Evolutionary conservation across 768 basidiomycete genomes (phyloP), one percentile per base, ranked within the genome.

Genomic region (Mycena venus): DNA sequence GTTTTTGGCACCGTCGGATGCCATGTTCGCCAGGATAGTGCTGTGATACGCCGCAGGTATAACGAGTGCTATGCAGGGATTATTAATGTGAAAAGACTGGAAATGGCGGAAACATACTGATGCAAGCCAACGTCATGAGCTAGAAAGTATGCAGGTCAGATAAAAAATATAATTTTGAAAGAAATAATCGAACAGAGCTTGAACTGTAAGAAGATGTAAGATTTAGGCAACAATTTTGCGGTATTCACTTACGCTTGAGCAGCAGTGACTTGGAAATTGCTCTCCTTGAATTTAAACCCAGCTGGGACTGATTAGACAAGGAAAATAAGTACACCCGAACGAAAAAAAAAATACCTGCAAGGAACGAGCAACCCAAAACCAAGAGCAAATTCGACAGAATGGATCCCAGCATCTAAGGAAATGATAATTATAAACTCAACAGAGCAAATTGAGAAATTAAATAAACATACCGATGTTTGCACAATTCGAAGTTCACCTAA

Each of bases 311-410:
- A 51, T 59, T 40, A 63, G 47, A 23, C 14, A 59, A 2, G 42
- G 77, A 49, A 60, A 23, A 55, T 49, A 17, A 19, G 38, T 15
- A 31, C 58, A 27, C n/a, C n/a, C n/a, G 40, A 51, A 17, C 12
- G n/a, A n/a, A n/a, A 32, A 7, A 36, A 1, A 23, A 82, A 86
- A 72, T 73, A 91, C 93, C 94, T 59, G 95, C 95, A 66, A 97
- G 85, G 87, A 97, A 97, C 17, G 95, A 96, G 83, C 94, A 96
- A 9, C 97, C 97, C 17, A 99, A 87, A 21, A 99, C 96, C 42
- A 98, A 88, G 11, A 98, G 89, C 44, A 97, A 86, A 83, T 98
- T 98, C 15, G 96, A 97, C 44, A 98, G 84, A 72, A 98, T 95
- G 32, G 95, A 96, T 23, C 96, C 97, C 55, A 98, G 89, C 90